phyloP scores from a whole-genome alignment of 176 grass and related monocot genomes.

The Carex scoparia region DNA sequence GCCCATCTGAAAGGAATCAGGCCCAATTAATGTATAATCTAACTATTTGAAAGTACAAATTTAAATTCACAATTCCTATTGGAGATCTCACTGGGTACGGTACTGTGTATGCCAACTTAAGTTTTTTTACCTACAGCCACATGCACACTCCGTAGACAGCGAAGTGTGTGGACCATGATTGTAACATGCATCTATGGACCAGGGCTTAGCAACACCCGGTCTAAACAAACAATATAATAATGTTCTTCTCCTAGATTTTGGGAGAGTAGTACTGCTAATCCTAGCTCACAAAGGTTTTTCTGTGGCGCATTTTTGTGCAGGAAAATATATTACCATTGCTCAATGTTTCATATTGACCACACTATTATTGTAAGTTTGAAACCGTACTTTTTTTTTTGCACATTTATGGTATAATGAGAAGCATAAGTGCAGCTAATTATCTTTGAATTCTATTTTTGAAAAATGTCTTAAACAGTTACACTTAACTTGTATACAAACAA shows the following conservation, averaged over 20 bases:
- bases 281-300: not conserved
- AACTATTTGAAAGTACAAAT: not conserved
- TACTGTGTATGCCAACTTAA: not conserved
- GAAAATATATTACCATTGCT: not conserved
- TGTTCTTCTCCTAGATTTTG: slow-evolving; percentile 11
- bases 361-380: not conserved
- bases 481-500: not conserved
- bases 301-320: not conserved
- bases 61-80: not conserved
- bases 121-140: not conserved
- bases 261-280: not conserved
- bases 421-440: not conserved
- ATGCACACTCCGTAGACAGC: not conserved
- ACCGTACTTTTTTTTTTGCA: not conserved
- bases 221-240: not conserved
- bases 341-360: not conserved
- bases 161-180: slow-evolving; percentile 1
- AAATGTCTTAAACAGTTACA: not conserved
- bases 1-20: not conserved
- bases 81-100: not conserved
- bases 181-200: not conserved
- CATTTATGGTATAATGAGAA: not conserved
- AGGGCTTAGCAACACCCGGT: not conserved
- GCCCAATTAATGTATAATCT: not conserved
- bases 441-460: not conserved